Percentiles rank a stretch among this genome's conserved stretches.
Evolutionary conservation across 768 basidiomycete genomes (phyloP).

Genomic region (Mycena olivaceomarginata): DNA sequence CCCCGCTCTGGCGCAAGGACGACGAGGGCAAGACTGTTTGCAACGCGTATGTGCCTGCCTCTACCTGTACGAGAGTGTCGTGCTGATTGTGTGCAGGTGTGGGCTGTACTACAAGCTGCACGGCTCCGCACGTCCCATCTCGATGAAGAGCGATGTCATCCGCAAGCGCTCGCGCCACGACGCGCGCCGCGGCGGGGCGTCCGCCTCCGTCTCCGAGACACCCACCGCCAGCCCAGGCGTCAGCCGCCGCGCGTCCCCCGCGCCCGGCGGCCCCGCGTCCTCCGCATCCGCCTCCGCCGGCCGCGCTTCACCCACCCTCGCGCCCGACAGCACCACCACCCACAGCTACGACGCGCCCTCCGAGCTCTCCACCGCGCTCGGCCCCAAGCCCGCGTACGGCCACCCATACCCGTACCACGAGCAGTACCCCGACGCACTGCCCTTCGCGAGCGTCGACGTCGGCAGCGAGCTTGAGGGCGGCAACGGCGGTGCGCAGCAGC

Average conservation of each 20-base stretch:
- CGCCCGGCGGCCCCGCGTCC: constrained; percentile 74
- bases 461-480: constrained; percentile 62
- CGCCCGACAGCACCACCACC: constrained; percentile 80
- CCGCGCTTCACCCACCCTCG: constrained; percentile 80
- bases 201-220: constrained; percentile 69
- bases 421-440: constrained; percentile 69
- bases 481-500: constrained; percentile 55
- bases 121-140: constrained; percentile 90
- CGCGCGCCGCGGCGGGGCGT: constrained; percentile 74
- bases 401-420: constrained; percentile 54
- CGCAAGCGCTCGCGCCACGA: constrained; percentile 92
- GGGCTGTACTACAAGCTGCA: constrained; percentile 92
- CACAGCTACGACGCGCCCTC: constrained; percentile 67
- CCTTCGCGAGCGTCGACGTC: constrained; percentile 69
- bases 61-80: constrained; percentile 6
- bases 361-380: constrained; percentile 70
- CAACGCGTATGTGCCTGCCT: constrained; percentile 81
- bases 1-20: constrained; percentile 93
- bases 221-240: constrained; percentile 86
- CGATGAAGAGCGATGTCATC: constrained; percentile 94
- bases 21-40: constrained; percentile 95
- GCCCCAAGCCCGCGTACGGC: constrained; percentile 51
- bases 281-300: constrained; percentile 76
- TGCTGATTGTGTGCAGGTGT: constrained; percentile 67
- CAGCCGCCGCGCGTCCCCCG: constrained; percentile 84